Conservation (phyloP, 768 basidiomycete species). For the Kwoniella sp. region DNA sequence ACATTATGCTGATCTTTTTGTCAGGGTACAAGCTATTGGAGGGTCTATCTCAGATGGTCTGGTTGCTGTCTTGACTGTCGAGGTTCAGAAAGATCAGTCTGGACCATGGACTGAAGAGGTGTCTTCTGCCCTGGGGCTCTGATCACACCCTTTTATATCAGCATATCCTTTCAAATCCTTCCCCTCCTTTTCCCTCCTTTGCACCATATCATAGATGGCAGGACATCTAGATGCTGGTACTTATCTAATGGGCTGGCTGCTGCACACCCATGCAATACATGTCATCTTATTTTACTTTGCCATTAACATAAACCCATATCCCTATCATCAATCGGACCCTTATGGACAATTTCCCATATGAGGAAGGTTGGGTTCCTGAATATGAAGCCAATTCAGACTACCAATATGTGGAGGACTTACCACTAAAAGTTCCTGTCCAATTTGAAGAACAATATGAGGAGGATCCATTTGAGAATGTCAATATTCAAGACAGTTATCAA, state of each 20-base stretch:
- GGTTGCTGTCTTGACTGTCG: constrained; percentile 19
- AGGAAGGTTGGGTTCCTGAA: neutral
- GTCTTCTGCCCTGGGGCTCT: constrained; percentile 9
- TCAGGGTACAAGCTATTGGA: constrained; percentile 21
- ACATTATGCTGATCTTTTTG: neutral
- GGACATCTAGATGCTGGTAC: too few relatives aligned
- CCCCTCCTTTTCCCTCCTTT: constrained; percentile 6
- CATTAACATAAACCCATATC: too few relatives aligned
- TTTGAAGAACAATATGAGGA: neutral
- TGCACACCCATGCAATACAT: too few relatives aligned
- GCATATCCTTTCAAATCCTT: neutral
- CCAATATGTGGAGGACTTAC: constrained; percentile 4
- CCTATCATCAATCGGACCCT: too few relatives aligned
- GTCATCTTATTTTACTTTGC: too few relatives aligned
- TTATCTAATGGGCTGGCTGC: too few relatives aligned
- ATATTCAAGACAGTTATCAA: constrained; percentile 13
- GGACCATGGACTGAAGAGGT: neutral
- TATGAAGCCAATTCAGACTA: neutral
- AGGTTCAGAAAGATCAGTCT: constrained; percentile 13
- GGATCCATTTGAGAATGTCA: constrained; percentile 4
- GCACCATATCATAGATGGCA: constrained; percentile 12
- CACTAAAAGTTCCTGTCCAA: neutral
- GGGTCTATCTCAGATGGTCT: constrained; percentile 17
- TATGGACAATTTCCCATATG: constrained; percentile 25
- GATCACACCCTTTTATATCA: neutral